These are phyloP conservation scores for Barnettozyma populi DNA, from an alignment of 805 yeast species.

Conservation along the genomic window DNA sequence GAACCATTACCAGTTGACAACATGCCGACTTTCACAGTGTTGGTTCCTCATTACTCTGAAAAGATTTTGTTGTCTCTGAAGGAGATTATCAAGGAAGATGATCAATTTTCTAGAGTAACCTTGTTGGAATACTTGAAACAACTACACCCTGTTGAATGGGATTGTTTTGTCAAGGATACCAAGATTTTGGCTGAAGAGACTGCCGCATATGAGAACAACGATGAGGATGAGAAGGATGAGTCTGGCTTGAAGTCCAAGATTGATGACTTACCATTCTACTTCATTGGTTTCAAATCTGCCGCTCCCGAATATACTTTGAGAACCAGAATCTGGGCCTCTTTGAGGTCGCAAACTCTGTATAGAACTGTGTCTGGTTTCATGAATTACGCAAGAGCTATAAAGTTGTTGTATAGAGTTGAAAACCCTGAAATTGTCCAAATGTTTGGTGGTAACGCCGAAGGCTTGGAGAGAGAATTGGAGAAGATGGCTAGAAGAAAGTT, in stretches of 20 bases:
- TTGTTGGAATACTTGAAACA: slow-evolving; percentile 91
- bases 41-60: slow-evolving; percentile 95
- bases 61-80: slow-evolving; percentile 89
- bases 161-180: slow-evolving; percentile 93
- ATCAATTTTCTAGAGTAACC: slow-evolving; percentile 92
- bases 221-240: slow-evolving; percentile 49
- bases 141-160: slow-evolving; percentile 96
- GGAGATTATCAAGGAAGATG: slow-evolving; percentile 96
- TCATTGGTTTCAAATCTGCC: slow-evolving; percentile 96
- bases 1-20: slow-evolving; percentile 99
- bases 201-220: slow-evolving; percentile 56
- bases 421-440: slow-evolving; percentile 93
- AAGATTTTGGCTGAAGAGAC: slow-evolving; percentile 93
- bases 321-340: slow-evolving; percentile 97
- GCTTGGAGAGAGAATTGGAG: slow-evolving; percentile 90
- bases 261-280: slow-evolving; percentile 89
- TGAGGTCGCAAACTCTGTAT: slow-evolving; percentile 93
- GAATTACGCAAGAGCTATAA: slow-evolving; percentile 97
- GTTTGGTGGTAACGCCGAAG: slow-evolving; percentile 98
- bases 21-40: slow-evolving; percentile 98
- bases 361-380: slow-evolving; percentile 97
- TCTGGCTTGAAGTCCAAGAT: slow-evolving; percentile 74
- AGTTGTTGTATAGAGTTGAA: slow-evolving; percentile 88
- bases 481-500: slow-evolving; percentile 83
- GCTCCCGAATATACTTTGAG: slow-evolving; percentile 95